Base-by-base conservation (phyloP, 257 asterid species). In the Lantana camara region DNA sequence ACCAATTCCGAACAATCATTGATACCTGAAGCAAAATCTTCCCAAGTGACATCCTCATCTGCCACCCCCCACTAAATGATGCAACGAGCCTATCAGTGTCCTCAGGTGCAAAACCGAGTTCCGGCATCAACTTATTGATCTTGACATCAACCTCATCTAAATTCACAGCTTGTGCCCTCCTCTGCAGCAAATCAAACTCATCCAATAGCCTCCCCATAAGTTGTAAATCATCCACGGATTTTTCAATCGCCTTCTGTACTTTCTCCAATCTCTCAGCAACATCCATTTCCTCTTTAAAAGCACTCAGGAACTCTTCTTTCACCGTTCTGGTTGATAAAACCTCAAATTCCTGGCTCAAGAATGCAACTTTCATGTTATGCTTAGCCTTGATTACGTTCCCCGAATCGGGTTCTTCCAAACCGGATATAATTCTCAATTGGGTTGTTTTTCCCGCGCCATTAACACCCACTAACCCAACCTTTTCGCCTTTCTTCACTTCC, bases 31-130 rank as follows among this genome's bases (percentile, higher is more conserved):
- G 76, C 48, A 94, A 76, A 78, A 88, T 90, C 89, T 90, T 94
- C 54, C 99, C 99, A 17, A 94, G 87, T n/a, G 97, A 88, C 95
- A 94, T 94, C 79, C 99, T 86, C 99, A 94, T 94, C 66, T 94
- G 99, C 99, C 99, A 94, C 41, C 99, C 99, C 54, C 99, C 79
- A 63, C 99, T 94, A 73, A 90, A 94, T 1, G 99, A 94, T 5
- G 99, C 99, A 66, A 94, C 99, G 5, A 94, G 94, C 79, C 97
- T 85, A 66, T 94, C 97, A 0, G 84, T 77, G 69, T 94, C 99
- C 82, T 94, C 97, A 0, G 87, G 83, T 1, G 83, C 72, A 59
- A 94, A 94, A 29, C 97, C 99, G 21, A 94, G 96, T 64, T 94
- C 99, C 1, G 99, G 99, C 88, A 94, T 76, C 79, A 94, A 60